Base-by-base conservation (phyloP, 2,329 filamentous ascomycete genomes). In the Orbilia javanica region DNA sequence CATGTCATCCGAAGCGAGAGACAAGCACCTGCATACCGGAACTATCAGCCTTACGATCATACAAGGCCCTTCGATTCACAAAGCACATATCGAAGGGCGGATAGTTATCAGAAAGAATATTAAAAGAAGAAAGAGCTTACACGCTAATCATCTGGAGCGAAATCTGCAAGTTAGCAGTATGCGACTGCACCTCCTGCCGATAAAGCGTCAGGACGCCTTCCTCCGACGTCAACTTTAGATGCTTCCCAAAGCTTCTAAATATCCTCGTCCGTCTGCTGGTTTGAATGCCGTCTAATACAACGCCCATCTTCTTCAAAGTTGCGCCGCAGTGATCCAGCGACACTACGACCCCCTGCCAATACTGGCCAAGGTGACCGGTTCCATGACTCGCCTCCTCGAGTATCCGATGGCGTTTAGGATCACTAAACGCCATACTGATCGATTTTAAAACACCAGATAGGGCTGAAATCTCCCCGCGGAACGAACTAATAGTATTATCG, bases 111-210 rank as follows among this genome's bases (percentile, higher is more conserved):
- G 5, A 7, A 44, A 10, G 3, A 7, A 4, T 44, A 7, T 27
- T n/a, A 48, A 7, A 25, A 48, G 8, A 48, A 48, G 2, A 50
- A 44, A 50, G 10, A 20, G 69, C 74, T 71, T 46, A 78, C 74
- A 78, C 67, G 29, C 63, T 72, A 53, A 78, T 78, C 74, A 78
- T 78, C 36, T 78, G 74, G 25, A 78, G 46, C 11, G 74, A 78
- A 42, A 78, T 72, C 62, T 78, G 74, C 67, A 78, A 42, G 31
- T 78, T 78, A 11, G 74, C 67, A 27, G 67, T 72, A 64, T 78
- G 67, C 25, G 74, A 72, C 53, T 78, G 74, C 60, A 78, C 74
- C 22, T 78, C 74, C 44, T 78, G 74, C n/a, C 74, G 67, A 15
- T 78, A 78, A 34, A 78, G 67, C 53, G 74, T 78, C 48, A 78